A percentile compares a stretch with the other conserved stretches of the same genome.
These are phyloP conservation scores for Setaria italica DNA, from an alignment of 202 grass and related monocot genomes.

Conservation along the genomic window DNA sequence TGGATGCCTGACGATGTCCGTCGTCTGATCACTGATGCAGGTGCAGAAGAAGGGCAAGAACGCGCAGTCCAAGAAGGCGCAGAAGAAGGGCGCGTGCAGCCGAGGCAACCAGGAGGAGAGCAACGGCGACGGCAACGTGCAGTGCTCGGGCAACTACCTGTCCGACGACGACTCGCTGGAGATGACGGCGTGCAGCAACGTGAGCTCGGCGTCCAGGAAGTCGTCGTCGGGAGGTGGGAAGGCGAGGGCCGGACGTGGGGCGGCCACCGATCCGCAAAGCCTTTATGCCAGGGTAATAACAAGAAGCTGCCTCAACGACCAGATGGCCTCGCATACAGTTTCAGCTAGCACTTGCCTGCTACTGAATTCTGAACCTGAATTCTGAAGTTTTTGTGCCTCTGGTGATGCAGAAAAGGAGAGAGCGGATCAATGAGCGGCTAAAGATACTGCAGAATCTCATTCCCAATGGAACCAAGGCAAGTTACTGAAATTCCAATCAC, in stretches of 20 bases:
- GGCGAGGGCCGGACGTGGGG: conserved; percentile 71
- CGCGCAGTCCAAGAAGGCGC: conserved; percentile 56
- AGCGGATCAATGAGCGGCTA: conserved; percentile 85
- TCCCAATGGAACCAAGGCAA: conserved; percentile 93
- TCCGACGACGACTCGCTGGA: conserved; percentile 83
- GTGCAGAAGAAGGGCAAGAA: conserved; percentile 60
- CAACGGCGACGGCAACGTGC: conserved; percentile 53
- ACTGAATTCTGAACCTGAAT: not conserved
- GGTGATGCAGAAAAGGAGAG: conserved; percentile 87
- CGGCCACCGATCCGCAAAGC: conserved; percentile 82
- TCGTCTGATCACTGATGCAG: conserved; percentile 33
- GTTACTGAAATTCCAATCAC: not conserved
- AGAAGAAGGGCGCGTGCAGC: conserved; percentile 59
- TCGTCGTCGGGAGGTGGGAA: conserved; percentile 55
- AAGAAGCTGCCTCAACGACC: not conserved
- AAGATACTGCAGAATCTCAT: conserved; percentile 77
- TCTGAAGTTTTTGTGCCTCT: conserved; percentile 32
- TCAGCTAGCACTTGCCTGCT: not conserved
- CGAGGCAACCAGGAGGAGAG: conserved; percentile 56
- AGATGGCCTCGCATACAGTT: not conserved
- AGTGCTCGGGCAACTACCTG: conserved; percentile 67
- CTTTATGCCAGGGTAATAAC: conserved; percentile 87
- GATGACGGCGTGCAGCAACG: conserved; percentile 55
- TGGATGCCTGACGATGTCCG: conserved; percentile 30
- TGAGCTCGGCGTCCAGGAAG: conserved; percentile 63